Evolutionary conservation across 495 filamentous ascomycete species (phyloP), one percentile per base, ranked within the genome.

Genomic region (Lophiotrema nucula): DNA sequence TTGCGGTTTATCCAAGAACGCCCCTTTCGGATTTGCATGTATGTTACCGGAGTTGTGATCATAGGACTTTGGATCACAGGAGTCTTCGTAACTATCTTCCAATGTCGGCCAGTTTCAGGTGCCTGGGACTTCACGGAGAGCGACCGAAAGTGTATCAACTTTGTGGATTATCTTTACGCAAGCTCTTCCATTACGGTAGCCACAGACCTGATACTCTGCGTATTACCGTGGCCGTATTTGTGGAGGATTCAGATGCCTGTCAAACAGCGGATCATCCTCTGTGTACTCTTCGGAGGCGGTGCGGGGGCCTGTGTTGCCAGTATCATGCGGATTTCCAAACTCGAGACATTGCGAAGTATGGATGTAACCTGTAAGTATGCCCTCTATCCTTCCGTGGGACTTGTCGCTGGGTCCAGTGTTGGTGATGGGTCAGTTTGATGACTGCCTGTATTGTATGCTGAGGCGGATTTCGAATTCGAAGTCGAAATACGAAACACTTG

Each of bases 31-130:
- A 37, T 56, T 3, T 21, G 41, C 19, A 65, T 65, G 61, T 51
- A 51, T 27, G 37, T 24, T 1, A 60, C 56, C 5, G 43, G 15
- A 15, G 33, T 52, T 2, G 46, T 65, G n/a, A 52, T 60, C 33
- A 25, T 46, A 18, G 43, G 55, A 4, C 56, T 65, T n/a, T 60
- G 61, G 61, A 18, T 44, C n/a, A 53, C 47, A 18, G 58, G 58
- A 8, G 38, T 65, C 8, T 60, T 65, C 24, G 61, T 56, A 4
- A 56, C 56, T 4, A 56, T 65, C 22, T 65, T 65, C 33, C 61
- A 65, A 37, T 65, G 61, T 45, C 41, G 25, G 2, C 61, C 61
- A 2, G 61, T 65, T 0, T 12, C 31, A 1, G 61, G 16, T 4
- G 61, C 61, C 28, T 65, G 61, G 61, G 39, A 65, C 31, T 65